These are phyloP conservation scores for Amanita exitialis DNA, from an alignment of 768 basidiomycete genomes.

Conservation along the genomic window DNA sequence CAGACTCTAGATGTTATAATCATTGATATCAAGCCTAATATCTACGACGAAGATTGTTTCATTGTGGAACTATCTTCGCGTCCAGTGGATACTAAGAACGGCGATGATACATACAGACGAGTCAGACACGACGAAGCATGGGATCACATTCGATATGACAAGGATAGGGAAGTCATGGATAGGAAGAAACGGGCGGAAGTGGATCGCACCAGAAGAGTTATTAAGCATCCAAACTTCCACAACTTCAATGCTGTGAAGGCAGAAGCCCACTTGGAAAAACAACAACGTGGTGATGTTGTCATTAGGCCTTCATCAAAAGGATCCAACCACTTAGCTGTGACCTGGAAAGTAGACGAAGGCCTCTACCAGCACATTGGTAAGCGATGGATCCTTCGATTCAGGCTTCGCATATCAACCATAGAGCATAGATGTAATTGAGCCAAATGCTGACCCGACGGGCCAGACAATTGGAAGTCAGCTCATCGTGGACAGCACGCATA, in stretches of 20 bases:
- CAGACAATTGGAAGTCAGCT: constrained; percentile 55
- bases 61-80: constrained; percentile 69
- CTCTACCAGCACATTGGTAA: constrained; percentile 93
- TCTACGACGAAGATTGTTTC: constrained; percentile 46
- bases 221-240: constrained; percentile 98
- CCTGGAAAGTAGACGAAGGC: constrained; percentile 97
- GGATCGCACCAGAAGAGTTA: constrained; percentile 70
- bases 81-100: constrained; percentile 44
- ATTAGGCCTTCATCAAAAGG: constrained; percentile 96
- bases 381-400: not conserved
- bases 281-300: constrained; percentile 92
- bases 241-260: constrained; percentile 88
- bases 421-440: constrained; percentile 64
- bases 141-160: constrained; percentile 54
- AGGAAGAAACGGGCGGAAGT: constrained; percentile 83
- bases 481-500: constrained; percentile 67
- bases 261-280: constrained; percentile 79
- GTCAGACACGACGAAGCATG: constrained; percentile 52
- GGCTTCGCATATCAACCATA: constrained; percentile 14
- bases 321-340: constrained; percentile 86
- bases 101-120: constrained; percentile 53
- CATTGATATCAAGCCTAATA: constrained; percentile 55
- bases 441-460: constrained; percentile 65
- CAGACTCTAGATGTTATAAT: constrained; percentile 77
- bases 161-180: constrained; percentile 61